Evolutionary conservation across 2,329 filamentous ascomycete genomes (phyloP).

Genomic region (Venturia effusa): DNA sequence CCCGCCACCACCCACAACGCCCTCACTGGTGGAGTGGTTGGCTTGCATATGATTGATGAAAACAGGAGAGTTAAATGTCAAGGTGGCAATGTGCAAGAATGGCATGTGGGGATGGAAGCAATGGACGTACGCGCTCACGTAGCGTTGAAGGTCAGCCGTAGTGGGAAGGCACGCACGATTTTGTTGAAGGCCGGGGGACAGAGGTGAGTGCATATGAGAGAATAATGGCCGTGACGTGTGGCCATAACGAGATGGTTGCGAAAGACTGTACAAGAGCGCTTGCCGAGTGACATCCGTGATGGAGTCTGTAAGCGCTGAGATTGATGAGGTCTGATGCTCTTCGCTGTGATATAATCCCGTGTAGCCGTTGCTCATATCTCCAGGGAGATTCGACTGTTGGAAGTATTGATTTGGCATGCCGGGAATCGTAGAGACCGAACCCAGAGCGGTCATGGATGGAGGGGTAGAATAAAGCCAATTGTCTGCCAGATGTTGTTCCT

Average conservation of each 20-base stretch:
- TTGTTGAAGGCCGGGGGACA: constrained; percentile 29
- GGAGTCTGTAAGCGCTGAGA: constrained; percentile 51
- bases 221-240: constrained; percentile 41
- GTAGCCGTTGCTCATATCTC: constrained; percentile 29
- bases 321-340: constrained; percentile 37
- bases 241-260: constrained; percentile 46
- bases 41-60: constrained; percentile 50
- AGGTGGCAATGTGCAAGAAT: constrained; percentile 84
- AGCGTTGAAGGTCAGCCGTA: constrained; percentile 78
- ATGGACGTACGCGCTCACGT: constrained; percentile 78
- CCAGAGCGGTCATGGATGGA: constrained; percentile 63
- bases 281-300: constrained; percentile 57
- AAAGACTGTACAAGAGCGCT: constrained; percentile 50
- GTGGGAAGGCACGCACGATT: constrained; percentile 49
- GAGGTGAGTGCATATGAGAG: constrained; percentile 46
- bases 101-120: constrained; percentile 92
- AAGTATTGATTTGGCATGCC: constrained; percentile 54
- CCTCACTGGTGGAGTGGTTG: constrained; percentile 28
- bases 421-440: constrained; percentile 55
- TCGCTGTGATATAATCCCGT: constrained; percentile 42
- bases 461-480: constrained; percentile 69
- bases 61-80: constrained; percentile 76
- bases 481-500: constrained; percentile 55
- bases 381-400: constrained; percentile 45
- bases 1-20: constrained; percentile 62